These are phyloP conservation scores for Colletotrichum siamense DNA, from an alignment of 2,329 filamentous ascomycete species.

Conservation along the genomic window DNA sequence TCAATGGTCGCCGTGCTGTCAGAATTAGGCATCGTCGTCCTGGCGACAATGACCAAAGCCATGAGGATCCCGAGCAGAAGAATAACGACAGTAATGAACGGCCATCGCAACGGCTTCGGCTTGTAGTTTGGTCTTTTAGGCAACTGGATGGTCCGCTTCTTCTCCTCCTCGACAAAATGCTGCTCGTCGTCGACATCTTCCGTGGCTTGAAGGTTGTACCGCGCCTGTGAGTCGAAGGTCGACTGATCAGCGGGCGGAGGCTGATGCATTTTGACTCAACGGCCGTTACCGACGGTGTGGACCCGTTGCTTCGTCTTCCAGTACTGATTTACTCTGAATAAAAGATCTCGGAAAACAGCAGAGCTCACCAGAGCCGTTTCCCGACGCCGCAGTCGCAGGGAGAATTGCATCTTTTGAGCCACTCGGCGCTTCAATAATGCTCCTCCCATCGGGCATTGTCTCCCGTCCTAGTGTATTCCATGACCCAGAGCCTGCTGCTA, in stretches of 20 bases:
- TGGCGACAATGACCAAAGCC: conserved; percentile 31
- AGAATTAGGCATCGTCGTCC: conserved; percentile 34
- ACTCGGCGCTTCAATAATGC: background rate
- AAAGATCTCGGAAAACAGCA: no score
- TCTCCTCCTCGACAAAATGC: background rate
- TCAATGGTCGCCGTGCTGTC: conserved; percentile 30
- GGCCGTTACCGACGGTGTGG: background rate
- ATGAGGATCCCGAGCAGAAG: conserved; percentile 30
- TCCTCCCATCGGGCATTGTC: background rate
- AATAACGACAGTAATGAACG: conserved; percentile 32
- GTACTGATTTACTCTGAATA: background rate
- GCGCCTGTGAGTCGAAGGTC: conserved; percentile 33
- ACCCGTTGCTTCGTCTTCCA: background rate
- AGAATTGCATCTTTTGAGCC: background rate
- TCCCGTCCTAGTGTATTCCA: background rate
- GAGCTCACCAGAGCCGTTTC: background rate
- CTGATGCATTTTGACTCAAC: background rate
- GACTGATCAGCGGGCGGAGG: conserved; percentile 16
- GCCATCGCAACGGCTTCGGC: conserved; percentile 37
- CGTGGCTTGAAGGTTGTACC: conserved; percentile 35
- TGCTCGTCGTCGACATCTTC: conserved; percentile 30
- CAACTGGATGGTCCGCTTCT: background rate
- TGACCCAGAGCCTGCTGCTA: background rate
- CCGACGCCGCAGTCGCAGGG: background rate
- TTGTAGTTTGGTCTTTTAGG: conserved; percentile 31